phyloP scores from a whole-genome alignment of 768 basidiomycete species.

The Leccinum obscurum region DNA sequence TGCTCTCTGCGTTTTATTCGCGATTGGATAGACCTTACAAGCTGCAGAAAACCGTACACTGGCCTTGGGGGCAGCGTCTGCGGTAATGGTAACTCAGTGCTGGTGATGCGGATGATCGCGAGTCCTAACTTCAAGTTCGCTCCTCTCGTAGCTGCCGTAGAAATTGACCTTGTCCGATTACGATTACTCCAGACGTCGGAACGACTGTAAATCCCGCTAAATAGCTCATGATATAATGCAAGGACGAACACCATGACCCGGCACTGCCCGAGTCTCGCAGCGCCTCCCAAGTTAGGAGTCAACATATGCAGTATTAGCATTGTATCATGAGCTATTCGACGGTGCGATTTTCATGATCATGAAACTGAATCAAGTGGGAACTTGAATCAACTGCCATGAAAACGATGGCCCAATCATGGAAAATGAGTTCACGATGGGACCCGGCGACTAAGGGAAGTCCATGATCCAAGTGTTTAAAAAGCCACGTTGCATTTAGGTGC shows the following conservation, averaged over 20 bases:
- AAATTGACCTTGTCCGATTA: not conserved
- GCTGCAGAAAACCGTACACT: not conserved
- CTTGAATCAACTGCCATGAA: not conserved
- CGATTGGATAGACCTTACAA: not conserved
- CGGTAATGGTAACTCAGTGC: too few species aligned
- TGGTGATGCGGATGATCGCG: not conserved
- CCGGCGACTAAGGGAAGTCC: not conserved
- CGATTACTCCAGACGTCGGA: not conserved
- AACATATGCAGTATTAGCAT: constrained; percentile 3
- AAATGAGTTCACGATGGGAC: not conserved
- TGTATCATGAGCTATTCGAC: constrained; percentile 16
- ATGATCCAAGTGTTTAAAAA: not conserved
- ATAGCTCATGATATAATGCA: constrained; percentile 19
- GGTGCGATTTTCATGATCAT: not conserved
- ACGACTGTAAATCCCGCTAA: not conserved
- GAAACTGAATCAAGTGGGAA: not conserved
- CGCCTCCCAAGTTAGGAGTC: not conserved
- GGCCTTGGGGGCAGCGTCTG: not conserved
- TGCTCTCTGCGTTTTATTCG: not conserved
- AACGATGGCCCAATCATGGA: not conserved
- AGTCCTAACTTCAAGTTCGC: too few species aligned
- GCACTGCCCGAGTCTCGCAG: not conserved
- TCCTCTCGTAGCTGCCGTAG: not conserved
- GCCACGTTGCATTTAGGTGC: not conserved
- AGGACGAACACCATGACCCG: not conserved